A percentile compares a stretch with the other conserved stretches of the same genome.
phyloP scores from a whole-genome alignment of 192 early-diverging fungal genomes.

The Gaertneriomyces semiglobifer region DNA sequence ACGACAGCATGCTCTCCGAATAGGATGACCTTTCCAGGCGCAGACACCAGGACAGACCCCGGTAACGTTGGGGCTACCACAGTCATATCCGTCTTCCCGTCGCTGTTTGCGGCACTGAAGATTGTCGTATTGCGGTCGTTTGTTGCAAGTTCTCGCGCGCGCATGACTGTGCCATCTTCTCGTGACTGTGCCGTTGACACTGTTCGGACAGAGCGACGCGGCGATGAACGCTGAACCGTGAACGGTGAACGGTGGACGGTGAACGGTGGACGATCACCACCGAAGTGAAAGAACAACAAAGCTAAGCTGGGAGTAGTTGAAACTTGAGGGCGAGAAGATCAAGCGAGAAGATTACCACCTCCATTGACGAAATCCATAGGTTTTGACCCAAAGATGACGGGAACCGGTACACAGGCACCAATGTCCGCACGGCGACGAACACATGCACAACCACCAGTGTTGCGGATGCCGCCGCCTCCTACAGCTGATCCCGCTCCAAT shows the following conservation, averaged over 20 bases:
- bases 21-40: conserved; percentile 96
- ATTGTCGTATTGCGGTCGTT: too few relatives aligned
- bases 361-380: background rate
- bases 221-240: background rate
- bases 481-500: conserved; percentile 1
- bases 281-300: background rate
- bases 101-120: too few relatives aligned
- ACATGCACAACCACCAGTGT: conserved; percentile 15
- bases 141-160: too few relatives aligned
- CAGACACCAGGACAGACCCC: conserved; percentile 53
- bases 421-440: conserved; percentile 24
- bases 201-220: too few relatives aligned
- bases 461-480: conserved; percentile 12
- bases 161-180: too few relatives aligned
- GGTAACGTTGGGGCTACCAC: too few relatives aligned
- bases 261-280: background rate
- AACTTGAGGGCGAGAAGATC: background rate
- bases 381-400: background rate
- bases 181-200: too few relatives aligned
- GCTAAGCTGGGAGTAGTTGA: background rate
- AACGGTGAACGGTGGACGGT: background rate
- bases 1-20: conserved; percentile 99
- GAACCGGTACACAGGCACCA: background rate
- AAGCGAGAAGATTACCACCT: background rate
- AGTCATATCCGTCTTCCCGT: too few relatives aligned